phyloP scores from a whole-genome alignment of 129 eudicot genomes.

The Centaurea solstitialis region DNA sequence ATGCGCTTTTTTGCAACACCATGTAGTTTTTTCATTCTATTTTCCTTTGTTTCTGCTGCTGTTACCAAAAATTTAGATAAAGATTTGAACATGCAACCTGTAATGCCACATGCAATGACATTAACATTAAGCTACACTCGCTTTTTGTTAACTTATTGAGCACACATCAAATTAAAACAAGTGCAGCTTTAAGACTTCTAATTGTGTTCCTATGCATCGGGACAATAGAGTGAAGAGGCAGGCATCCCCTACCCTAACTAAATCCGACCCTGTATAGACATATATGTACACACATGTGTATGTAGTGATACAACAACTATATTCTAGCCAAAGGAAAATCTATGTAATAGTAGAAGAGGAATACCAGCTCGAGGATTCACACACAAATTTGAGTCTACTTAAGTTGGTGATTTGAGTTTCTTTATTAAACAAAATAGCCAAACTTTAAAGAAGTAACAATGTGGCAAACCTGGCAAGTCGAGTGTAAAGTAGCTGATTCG shows the following conservation, averaged over 20 bases:
- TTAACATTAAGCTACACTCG: neutral
- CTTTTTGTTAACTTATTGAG: neutral
- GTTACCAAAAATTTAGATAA: too few relatives aligned
- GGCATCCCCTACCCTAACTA: neutral
- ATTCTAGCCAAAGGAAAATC: neutral
- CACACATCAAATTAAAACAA: neutral
- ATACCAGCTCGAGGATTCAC: neutral
- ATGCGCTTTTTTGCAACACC: neutral
- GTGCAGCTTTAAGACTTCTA: neutral
- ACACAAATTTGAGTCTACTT: neutral
- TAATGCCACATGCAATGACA: neutral
- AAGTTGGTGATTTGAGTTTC: neutral
- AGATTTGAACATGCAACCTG: neutral
- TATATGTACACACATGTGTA: neutral
- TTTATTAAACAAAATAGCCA: neutral
- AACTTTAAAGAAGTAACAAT: neutral
- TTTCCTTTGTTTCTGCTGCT: neutral
- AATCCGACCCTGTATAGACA: neutral
- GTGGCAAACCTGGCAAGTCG: conserved; percentile 40
- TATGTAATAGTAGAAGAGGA: neutral
- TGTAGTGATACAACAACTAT: neutral
- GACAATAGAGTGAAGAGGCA: neutral
- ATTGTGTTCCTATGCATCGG: too few relatives aligned
- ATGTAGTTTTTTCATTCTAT: neutral
- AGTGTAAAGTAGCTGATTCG: conserved; percentile 43